Evolutionary conservation across 1,284 basidiomycete genomes (phyloP).

Genomic region (Neonothopanus nambi): DNA sequence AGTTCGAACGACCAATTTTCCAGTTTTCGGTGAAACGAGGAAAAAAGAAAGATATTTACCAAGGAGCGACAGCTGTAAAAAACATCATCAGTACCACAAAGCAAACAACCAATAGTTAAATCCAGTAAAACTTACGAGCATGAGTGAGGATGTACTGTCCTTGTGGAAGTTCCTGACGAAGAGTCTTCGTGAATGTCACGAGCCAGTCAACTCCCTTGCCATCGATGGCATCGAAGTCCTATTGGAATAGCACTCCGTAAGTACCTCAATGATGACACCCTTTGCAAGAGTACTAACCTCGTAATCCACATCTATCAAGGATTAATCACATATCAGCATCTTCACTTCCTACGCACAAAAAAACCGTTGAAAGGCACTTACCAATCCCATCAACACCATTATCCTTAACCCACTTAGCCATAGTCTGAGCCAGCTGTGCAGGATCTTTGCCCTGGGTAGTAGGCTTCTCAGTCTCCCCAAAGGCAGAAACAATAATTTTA

Average conservation of each 20-base stretch:
- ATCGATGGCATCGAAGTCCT: conserved; percentile 6
- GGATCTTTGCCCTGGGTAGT: background rate
- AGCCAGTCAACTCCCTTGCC: conserved; percentile 6
- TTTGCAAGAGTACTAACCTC: background rate
- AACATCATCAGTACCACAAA: background rate
- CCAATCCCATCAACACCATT: conserved; percentile 6
- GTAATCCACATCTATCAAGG: conserved; percentile 10
- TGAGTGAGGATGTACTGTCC: conserved; percentile 6
- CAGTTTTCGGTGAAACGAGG: no score
- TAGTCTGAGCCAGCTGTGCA: background rate
- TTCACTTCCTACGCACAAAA: no score
- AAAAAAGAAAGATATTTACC: background rate
- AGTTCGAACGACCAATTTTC: no score
- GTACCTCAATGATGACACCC: no score
- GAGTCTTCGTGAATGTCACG: conserved; percentile 1
- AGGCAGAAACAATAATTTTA: conserved; percentile 8
- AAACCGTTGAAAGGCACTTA: no score
- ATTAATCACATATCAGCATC: no score
- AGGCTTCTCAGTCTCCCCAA: background rate
- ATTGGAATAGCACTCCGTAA: background rate
- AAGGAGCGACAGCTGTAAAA: background rate
- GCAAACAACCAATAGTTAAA: background rate
- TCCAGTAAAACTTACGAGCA: conserved; percentile 1
- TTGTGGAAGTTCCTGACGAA: background rate
- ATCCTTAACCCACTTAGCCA: conserved; percentile 4